phyloP scores from a whole-genome alignment of 768 basidiomycete species.

The Macrolepiota dolichaula region DNA sequence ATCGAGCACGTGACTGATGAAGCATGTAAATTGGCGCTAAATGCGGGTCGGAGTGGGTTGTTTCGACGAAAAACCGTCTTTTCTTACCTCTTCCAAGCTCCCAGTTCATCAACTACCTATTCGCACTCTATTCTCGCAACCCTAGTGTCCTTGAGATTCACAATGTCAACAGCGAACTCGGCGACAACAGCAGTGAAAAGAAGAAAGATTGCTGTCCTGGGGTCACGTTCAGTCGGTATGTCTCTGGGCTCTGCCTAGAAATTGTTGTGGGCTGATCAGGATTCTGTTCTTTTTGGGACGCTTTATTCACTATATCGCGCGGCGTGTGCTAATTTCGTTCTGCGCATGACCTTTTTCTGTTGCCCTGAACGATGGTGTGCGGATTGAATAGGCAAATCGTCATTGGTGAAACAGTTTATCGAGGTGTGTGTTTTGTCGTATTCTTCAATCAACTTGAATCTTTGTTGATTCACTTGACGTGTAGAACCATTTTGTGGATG shows the following conservation, averaged over 20 bases:
- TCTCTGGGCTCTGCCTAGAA: constrained; percentile 6
- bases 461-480: background rate
- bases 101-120: background rate
- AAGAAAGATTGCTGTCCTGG: constrained; percentile 87
- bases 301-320: background rate
- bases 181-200: constrained; percentile 50
- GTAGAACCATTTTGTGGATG: constrained; percentile 81
- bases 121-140: background rate
- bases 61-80: background rate
- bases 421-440: constrained; percentile 37
- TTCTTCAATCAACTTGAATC: background rate
- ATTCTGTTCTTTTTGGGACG: background rate
- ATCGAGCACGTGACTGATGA: constrained; percentile 1
- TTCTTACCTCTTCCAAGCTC: background rate
- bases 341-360: constrained; percentile 2
- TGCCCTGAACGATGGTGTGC: constrained; percentile 12
- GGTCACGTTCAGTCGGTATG: constrained; percentile 88
- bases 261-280: background rate
- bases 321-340: background rate
- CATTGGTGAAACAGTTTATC: constrained; percentile 91
- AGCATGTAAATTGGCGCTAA: background rate
- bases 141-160: background rate
- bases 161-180: constrained; percentile 5
- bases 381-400: constrained; percentile 77
- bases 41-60: background rate